phyloP scores from a whole-genome alignment of 2,329 filamentous ascomycete species.

The Aspergillus ibericus region DNA sequence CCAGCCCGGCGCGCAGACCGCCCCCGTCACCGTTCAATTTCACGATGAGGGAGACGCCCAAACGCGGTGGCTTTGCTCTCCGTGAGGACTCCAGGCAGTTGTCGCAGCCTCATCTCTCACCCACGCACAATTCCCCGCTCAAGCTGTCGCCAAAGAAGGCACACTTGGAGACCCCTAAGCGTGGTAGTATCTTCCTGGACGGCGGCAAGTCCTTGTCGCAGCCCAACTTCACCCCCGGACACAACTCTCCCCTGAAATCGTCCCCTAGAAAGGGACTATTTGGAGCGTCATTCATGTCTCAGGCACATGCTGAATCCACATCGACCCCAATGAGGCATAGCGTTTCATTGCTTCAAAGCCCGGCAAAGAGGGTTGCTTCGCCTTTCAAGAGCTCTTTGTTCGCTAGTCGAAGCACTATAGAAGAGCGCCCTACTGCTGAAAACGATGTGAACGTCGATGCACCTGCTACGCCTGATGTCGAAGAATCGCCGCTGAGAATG shows the following conservation, averaged over 20 bases:
- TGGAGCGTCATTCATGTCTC: conserved; percentile 35
- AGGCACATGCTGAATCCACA: conserved; percentile 34
- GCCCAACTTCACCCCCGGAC: conserved; percentile 19
- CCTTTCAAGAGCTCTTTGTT: conserved; percentile 38
- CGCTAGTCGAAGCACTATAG: conserved; percentile 15
- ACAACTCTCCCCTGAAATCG: conserved; percentile 23
- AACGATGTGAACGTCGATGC: background rate
- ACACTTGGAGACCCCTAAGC: conserved; percentile 19
- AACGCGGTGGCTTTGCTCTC: conserved; percentile 31
- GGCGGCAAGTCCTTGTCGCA: conserved; percentile 12
- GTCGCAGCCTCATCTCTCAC: conserved; percentile 27
- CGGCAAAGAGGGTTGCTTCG: conserved; percentile 20
- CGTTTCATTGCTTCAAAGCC: background rate
- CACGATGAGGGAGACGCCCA: conserved; percentile 43
- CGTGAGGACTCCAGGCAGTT: conserved; percentile 21
- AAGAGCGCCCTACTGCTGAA: background rate
- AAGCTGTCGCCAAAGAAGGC: conserved; percentile 47
- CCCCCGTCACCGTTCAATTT: conserved; percentile 47
- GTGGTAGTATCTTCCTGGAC: conserved; percentile 13
- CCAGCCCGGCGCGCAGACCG: conserved; percentile 47
- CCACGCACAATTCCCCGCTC: conserved; percentile 39
- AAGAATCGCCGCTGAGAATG: conserved; percentile 11
- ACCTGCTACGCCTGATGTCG: background rate
- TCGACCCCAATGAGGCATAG: conserved; percentile 37
- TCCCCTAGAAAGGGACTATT: conserved; percentile 30